Base-by-base conservation (phyloP, 108 stramenopile genomes). In the Nitzschia sp. region DNA sequence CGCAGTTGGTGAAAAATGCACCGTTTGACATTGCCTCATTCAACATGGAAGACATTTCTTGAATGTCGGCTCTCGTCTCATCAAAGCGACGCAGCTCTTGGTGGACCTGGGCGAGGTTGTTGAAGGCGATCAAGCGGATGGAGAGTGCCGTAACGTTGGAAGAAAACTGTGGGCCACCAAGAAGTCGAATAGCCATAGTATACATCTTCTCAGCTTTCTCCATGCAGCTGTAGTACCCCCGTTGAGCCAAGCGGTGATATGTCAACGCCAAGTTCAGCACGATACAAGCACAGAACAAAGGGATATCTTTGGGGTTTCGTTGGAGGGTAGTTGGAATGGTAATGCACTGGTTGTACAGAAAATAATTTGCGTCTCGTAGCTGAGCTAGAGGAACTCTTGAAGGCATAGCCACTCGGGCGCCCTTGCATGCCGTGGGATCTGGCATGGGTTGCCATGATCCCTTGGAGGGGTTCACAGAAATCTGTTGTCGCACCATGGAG, bases 181-280 rank as follows among this genome's bases (percentile, higher is more conserved):
- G 19, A 14, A 62, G 22, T 24, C 40, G 61, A 17, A 62, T 14
- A 1, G 61, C 61, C 43, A 62, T 43, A 19, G 0, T 2, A 22
- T 62, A 62, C 41, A 62, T 43, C 10, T 38, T 62, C 43, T 43
- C 61, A 17, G 61, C 61, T 42, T 62, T 62, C 11, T 10, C 17
- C 14, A 46, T 10, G n/a, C 17, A 62, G 10, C 20, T 9, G 9
- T 15, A 38, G 24, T 62, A 19, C 6, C 61, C 43, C 61, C 22
- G 43, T 21, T 12, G 17, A n/a, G 38, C 43, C 11, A 62, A 19
- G 20, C 61, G 61, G 24, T 62, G 61, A 53, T 40, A 53, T n/a
- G 65, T 24, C 15, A 53, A 39, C 12, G 51, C 51, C 14, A 53
- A 44, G 37, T 65, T 52, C 65, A 65, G 34, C 2, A 65, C 51